Percentiles rank a stretch among this genome's conserved stretches.
Evolutionary conservation across 108 stramenopile species (phyloP).

Genomic region (Skeletonema marinoi): DNA sequence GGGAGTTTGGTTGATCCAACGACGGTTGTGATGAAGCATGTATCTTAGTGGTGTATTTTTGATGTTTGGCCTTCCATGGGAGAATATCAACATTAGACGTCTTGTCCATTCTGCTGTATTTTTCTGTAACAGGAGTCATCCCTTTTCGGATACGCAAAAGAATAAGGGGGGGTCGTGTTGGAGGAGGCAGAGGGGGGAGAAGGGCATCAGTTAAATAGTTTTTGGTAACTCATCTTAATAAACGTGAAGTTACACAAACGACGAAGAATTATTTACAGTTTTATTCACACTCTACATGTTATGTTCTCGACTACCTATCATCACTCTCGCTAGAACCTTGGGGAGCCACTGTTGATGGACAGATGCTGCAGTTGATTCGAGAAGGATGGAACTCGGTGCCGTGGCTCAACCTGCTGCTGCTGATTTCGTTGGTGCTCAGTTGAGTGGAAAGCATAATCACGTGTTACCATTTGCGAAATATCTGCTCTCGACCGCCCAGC

Average conservation of each 20-base stretch:
- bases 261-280: too few relatives aligned
- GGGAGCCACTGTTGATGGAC: not conserved
- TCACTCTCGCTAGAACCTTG: not conserved
- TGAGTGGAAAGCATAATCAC: constrained; percentile 64
- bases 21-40: not conserved
- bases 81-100: too few relatives aligned
- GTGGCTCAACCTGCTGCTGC: not conserved
- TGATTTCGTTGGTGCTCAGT: not conserved
- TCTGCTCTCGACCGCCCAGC: constrained; percentile 51
- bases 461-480: constrained; percentile 64
- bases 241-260: too few relatives aligned
- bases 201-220: too few relatives aligned
- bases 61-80: too few relatives aligned
- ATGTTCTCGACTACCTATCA: not conserved
- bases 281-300: too few relatives aligned
- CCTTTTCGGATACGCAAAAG: too few relatives aligned
- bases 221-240: too few relatives aligned
- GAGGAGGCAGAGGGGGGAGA: too few relatives aligned
- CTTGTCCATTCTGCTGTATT: too few relatives aligned
- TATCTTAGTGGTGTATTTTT: not conserved
- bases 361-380: not conserved
- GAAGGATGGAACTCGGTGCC: not conserved
- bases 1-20: not conserved
- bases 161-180: too few relatives aligned
- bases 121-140: too few relatives aligned